Evolutionary conservation across 208 protist species (phyloP), one percentile per base, ranked within the genome.

Genomic region (Herpetomonas tarakana): DNA sequence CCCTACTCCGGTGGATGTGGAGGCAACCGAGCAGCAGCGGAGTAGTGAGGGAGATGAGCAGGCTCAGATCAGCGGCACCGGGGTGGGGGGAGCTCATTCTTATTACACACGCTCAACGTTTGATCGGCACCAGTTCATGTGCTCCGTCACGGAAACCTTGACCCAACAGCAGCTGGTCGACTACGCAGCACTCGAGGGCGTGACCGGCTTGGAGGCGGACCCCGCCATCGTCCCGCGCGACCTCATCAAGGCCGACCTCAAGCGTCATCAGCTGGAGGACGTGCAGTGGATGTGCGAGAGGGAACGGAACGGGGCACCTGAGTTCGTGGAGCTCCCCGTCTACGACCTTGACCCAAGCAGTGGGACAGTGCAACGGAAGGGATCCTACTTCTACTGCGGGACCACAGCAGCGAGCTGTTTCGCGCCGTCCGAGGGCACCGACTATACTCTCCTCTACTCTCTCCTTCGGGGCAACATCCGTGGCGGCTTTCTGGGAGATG

Each of bases 401-500:
- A 60, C 65, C 2, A 68, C 58, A 2, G 21, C 7, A 39, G 46
- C 2, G 51, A 68, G 30, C 12, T 47, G 7, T 45, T 64, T 44
- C 12, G 62, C 50, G 47, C 39, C 28, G 25, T 51, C 31, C 9
- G 39, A 2, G 22, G 26, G 16, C 22, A 24, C 16, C 18, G 25
- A 19, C 47, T 25, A 67, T 44, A 2, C 4, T 12, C 3, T n/a
- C 0, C 21, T 61, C 26, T 55, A 38, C 35, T 24, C 11, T 18
- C 18, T 35, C 22, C 26, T 54, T 6, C 57, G 61, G 2, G 39
- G 58, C 0, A 52, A 21, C 3, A 41, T 76, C 14, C 52, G 57
- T 9, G 77, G 86, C 25, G 72, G 75, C n/a, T 61, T 89, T 27
- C 62, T 92, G 26, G 73, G 67, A 27, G 82, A 89, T 52, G 77